Evolutionary conservation across 1,139 yeast genomes (phyloP).

Genomic region (Scheffersomyces parashehatae): DNA sequence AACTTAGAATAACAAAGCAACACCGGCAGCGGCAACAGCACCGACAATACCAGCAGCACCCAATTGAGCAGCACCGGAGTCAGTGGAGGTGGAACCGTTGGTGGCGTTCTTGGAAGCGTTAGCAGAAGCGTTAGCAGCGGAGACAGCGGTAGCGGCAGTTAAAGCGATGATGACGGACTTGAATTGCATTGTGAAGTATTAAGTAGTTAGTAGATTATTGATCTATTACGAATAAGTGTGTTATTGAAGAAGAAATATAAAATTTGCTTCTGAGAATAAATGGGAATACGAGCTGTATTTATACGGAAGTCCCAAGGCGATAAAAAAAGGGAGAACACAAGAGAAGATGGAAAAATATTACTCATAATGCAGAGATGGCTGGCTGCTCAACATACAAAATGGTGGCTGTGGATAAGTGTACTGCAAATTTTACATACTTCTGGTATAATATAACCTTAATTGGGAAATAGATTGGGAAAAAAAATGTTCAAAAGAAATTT

Average conservation of each 20-base stretch:
- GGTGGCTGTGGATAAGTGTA: neutral
- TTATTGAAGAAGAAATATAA: no score
- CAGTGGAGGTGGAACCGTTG: conserved; percentile 20
- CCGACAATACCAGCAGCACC: conserved; percentile 16
- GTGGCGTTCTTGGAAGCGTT: conserved; percentile 25
- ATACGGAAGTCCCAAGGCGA: conserved; percentile 3
- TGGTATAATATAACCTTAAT: conserved; percentile 1
- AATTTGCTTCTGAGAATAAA: neutral
- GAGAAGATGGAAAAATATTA: neutral
- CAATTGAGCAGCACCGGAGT: conserved; percentile 15
- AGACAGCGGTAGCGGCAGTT: conserved; percentile 44
- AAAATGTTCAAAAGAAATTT: neutral
- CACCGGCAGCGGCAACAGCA: conserved; percentile 19
- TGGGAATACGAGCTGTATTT: conserved; percentile 8
- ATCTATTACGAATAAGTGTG: neutral
- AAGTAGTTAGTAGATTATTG: conserved; percentile 1
- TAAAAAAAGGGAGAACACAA: neutral
- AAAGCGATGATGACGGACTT: conserved; percentile 42
- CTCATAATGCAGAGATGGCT: neutral
- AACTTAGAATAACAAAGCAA: conserved; percentile 18
- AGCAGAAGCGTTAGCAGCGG: conserved; percentile 39
- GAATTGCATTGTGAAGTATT: conserved; percentile 41
- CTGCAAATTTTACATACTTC: neutral
- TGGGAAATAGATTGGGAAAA: neutral
- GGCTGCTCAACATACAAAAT: neutral